These are phyloP conservation scores for Podospora sp. DNA, from an alignment of 495 filamentous ascomycete genomes.

Conservation along the genomic window DNA sequence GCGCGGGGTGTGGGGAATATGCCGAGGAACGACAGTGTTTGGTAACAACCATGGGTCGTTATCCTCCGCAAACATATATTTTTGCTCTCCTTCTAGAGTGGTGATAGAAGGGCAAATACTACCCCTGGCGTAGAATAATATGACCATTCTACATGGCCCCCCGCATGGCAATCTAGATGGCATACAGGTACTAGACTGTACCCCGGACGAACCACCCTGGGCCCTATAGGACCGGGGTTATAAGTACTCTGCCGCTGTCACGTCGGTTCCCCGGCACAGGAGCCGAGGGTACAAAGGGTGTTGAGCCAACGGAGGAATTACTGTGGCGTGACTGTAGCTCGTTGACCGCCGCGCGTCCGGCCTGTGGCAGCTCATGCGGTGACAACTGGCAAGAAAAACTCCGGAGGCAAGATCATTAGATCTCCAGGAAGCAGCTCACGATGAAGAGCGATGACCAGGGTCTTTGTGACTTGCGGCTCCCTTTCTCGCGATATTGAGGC, in stretches of 20 bases:
- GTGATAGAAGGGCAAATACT: neutral
- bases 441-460: neutral
- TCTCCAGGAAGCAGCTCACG: neutral
- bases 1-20: neutral
- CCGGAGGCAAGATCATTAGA: neutral
- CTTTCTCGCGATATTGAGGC: neutral
- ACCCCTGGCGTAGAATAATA: neutral
- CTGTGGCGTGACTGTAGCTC: neutral
- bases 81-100: constrained; percentile 4
- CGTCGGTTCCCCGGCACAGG: constrained; percentile 9
- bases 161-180: constrained; percentile 33
- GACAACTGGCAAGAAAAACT: neutral
- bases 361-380: neutral
- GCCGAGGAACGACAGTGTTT: neutral
- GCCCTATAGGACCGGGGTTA: constrained; percentile 30
- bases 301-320: constrained; percentile 3
- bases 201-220: neutral
- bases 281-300: constrained; percentile 1
- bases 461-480: neutral
- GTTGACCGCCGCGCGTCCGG: neutral
- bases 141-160: constrained; percentile 5
- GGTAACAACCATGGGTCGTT: neutral
- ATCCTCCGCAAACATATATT: constrained; percentile 2
- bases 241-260: neutral
- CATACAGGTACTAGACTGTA: neutral